Base-by-base conservation (phyloP, 2,329 filamentous ascomycete genomes). In the Cladophialophora bantiana region DNA sequence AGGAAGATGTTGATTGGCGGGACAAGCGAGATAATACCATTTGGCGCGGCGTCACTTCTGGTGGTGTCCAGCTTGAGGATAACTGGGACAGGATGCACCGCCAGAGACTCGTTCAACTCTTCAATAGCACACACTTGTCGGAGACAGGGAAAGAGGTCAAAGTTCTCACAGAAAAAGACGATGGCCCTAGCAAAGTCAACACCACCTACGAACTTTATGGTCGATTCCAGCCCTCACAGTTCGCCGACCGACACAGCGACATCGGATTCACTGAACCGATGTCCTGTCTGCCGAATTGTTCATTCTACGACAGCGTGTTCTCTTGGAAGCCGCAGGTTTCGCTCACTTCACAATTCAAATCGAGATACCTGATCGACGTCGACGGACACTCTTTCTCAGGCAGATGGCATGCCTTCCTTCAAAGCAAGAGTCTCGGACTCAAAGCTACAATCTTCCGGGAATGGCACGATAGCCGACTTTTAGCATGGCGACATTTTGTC, bases 11-110 rank as follows among this genome's bases (percentile, higher is more conserved):
- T 12, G 75, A 79, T 4, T 90, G 89, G 89, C 76, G 80, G 3
- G 75, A 82, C 38, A 91, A 91, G 77, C 78, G 78, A 34, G 80
- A 85, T 62, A 80, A 77, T 3, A 77, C 88, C 54, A 78, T 89
- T 40, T 91, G 89, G 89, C 86, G 89, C 42, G 89, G 89, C 54
- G 85, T 86, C 1, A 87, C 86, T 2, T 89, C 88, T 7, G 89
- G 88, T 2, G 88, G 88, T 1, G 78, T 78, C 45, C 88, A 90
- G 70, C 79, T 71, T 26, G 72, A 64, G 20, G 73, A 77, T 32
- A 79, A 77, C 42, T 80, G 78, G 78, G 68, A 70, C 31, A 70
- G 67, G 6, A 76, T 80, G 73, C 78, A 80, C 60, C 75, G 78
- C 6, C 78, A 80, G 66, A 75, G 78, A 7, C 74, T 79, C 20